Conservation (phyloP, 2,329 filamentous ascomycete species). For the Geosmithia putterillii region DNA sequence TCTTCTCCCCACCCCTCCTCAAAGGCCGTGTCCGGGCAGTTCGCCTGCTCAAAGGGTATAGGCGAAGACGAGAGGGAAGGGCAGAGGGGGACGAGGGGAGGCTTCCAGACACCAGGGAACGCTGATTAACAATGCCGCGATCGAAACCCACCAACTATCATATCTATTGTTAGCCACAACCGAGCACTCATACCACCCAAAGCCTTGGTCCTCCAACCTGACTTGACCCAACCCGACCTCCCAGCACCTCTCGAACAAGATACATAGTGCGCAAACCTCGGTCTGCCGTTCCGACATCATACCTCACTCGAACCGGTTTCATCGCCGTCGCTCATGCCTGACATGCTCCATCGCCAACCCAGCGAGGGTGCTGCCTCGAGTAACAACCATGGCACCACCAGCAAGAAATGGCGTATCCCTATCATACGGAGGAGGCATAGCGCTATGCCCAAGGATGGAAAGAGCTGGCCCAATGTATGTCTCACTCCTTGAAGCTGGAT, state of each 20-base stretch:
- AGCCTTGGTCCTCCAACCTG: too few species aligned
- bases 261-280: neutral
- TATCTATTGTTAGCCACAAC: neutral
- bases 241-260: neutral
- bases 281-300: neutral
- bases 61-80: neutral
- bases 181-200: too few species aligned
- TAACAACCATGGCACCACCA: neutral
- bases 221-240: too few species aligned
- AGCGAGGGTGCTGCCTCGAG: constrained; percentile 2
- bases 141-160: neutral
- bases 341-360: constrained; percentile 2
- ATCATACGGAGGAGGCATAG: constrained; percentile 2
- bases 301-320: neutral
- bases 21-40: neutral
- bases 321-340: neutral
- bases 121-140: neutral
- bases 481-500: neutral
- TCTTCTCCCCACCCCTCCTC: neutral
- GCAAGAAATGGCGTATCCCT: constrained; percentile 3
- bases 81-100: neutral
- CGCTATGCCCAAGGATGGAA: neutral
- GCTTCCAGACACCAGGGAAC: neutral
- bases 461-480: constrained; percentile 1
- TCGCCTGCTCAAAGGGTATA: neutral